A percentile compares a stretch with the other conserved stretches of the same genome.
These are phyloP conservation scores for Yamadazyma sp. DNA, from an alignment of 805 yeast genomes.

Conservation along the genomic window DNA sequence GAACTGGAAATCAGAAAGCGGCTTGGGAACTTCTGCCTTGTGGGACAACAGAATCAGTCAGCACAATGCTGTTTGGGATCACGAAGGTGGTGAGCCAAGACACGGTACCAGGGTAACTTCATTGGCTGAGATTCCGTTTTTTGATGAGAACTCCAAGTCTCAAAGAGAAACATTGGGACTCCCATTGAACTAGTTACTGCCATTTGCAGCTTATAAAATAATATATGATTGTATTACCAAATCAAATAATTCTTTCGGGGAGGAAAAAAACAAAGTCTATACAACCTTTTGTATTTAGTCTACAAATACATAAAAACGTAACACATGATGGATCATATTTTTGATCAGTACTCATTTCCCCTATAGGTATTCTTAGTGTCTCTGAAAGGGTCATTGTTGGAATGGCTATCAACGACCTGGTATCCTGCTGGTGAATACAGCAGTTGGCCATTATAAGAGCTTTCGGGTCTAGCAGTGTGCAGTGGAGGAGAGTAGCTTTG, in stretches of 20 bases:
- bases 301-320: not conserved
- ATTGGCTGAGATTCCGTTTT: constrained; percentile 54
- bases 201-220: not conserved
- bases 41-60: constrained; percentile 61
- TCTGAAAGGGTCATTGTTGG: constrained; percentile 8
- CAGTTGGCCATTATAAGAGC: not conserved
- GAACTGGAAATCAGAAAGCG: constrained; percentile 46
- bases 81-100: constrained; percentile 44
- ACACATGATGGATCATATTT: not conserved
- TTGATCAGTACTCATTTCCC: too few species aligned
- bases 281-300: too few species aligned
- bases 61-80: constrained; percentile 56
- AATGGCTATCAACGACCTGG: constrained; percentile 12
- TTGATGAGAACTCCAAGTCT: constrained; percentile 49
- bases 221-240: not conserved
- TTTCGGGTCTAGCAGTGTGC: not conserved
- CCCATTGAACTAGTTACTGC: constrained; percentile 2
- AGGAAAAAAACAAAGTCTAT: too few species aligned
- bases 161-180: constrained; percentile 53
- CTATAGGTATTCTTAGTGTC: constrained; percentile 9
- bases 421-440: constrained; percentile 8
- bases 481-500: constrained; percentile 6
- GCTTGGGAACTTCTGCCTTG: constrained; percentile 51
- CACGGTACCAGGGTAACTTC: constrained; percentile 53
- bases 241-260: too few species aligned